Percentiles rank a stretch among this genome's conserved stretches.
These are phyloP conservation scores for Chlamydomonas schloesseri DNA, from an alignment of 139 green algal species.

Conservation along the genomic window DNA sequence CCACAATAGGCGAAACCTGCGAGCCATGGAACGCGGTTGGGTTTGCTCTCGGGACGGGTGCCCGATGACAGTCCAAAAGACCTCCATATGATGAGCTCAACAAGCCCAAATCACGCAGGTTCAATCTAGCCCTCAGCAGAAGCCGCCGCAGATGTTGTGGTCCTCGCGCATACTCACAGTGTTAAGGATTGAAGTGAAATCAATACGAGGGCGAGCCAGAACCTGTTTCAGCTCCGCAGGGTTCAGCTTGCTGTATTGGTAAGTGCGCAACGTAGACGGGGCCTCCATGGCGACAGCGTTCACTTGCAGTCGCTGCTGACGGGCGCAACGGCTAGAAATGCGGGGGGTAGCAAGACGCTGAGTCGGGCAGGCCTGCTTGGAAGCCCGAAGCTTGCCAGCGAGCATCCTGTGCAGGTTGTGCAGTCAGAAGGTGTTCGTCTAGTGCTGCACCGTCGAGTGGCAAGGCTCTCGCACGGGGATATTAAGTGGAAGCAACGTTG, in stretches of 20 bases:
- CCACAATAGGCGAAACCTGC: slow-evolving; percentile 93
- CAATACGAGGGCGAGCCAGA: slow-evolving; percentile 85
- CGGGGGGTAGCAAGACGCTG: neutral
- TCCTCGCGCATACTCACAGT: slow-evolving; percentile 67
- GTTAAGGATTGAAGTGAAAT: slow-evolving; percentile 91
- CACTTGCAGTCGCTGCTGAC: slow-evolving; percentile 5
- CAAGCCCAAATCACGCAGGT: neutral
- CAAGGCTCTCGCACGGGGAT: too few relatives aligned
- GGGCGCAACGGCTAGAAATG: neutral
- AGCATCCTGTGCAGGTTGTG: too few relatives aligned
- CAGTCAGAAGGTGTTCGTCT: too few relatives aligned
- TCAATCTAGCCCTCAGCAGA: neutral
- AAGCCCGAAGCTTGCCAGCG: neutral
- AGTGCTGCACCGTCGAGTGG: too few relatives aligned
- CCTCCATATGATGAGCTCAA: neutral
- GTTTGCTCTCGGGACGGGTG: too few relatives aligned
- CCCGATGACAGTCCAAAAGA: neutral
- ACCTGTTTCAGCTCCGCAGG: slow-evolving; percentile 50
- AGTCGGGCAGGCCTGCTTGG: neutral
- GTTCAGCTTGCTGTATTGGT: slow-evolving; percentile 25
- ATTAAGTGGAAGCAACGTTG: too few relatives aligned
- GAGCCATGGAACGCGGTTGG: too few relatives aligned
- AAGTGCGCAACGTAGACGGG: slow-evolving; percentile 18
- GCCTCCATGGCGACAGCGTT: slow-evolving; percentile 39
- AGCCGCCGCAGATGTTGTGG: neutral